phyloP scores from a whole-genome alignment of 1,284 basidiomycete genomes.

The Ganoderma boninense region DNA sequence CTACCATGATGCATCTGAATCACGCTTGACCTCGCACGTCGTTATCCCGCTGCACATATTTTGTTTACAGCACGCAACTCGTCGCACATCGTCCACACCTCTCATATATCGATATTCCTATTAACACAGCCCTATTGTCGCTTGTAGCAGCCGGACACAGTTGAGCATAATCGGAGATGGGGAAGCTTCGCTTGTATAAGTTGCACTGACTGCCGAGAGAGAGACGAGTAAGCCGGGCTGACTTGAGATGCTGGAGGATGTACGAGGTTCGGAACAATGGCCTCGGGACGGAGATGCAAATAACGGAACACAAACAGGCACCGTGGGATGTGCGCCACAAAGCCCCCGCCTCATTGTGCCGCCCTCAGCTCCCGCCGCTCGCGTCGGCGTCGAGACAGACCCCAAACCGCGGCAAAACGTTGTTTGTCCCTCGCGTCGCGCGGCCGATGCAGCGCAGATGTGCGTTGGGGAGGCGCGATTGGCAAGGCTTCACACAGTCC shows the following conservation, averaged over 20 bases:
- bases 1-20: slow-evolving; percentile 26
- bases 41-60: slow-evolving; percentile 29
- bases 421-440: slow-evolving; percentile 14
- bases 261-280: slow-evolving; percentile 15
- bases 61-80: slow-evolving; percentile 28
- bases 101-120: slow-evolving; percentile 25
- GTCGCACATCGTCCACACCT: slow-evolving; percentile 14
- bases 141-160: slow-evolving; percentile 2
- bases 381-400: not conserved
- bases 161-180: slow-evolving; percentile 7
- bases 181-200: not conserved
- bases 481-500: slow-evolving; percentile 13
- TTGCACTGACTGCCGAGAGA: not conserved
- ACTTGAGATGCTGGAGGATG: slow-evolving; percentile 3
- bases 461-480: not conserved
- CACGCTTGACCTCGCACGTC: slow-evolving; percentile 27
- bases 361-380: not conserved
- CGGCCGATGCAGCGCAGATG: not conserved
- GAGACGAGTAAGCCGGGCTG: not conserved
- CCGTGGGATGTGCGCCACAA: slow-evolving; percentile 18
- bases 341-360: not conserved
- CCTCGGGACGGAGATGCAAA: slow-evolving; percentile 18
- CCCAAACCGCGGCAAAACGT: not conserved
- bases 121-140: slow-evolving; percentile 7
- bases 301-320: slow-evolving; percentile 28